A percentile compares a stretch with the other conserved stretches of the same genome.
These are phyloP conservation scores for Kondoa subrosea DNA, from an alignment of 768 basidiomycete species.

Conservation along the genomic window DNA sequence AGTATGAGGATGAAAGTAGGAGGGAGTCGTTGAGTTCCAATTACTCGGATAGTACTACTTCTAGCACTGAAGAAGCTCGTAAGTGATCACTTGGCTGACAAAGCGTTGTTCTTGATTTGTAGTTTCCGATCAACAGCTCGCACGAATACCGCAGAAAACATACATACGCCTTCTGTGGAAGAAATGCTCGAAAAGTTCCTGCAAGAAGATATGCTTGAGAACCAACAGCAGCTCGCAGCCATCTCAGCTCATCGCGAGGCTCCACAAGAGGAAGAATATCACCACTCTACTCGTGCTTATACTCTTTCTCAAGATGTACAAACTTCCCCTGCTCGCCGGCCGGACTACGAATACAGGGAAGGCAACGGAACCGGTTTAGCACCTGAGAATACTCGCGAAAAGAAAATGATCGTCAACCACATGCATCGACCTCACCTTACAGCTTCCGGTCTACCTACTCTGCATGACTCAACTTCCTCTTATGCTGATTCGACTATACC, in stretches of 20 bases:
- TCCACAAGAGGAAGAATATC: neutral
- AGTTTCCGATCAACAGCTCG: no score
- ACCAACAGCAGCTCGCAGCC: neutral
- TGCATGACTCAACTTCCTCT: neutral
- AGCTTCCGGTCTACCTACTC: neutral
- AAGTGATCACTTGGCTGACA: neutral
- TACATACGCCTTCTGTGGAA: neutral
- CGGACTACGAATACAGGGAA: neutral
- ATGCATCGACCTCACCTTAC: neutral
- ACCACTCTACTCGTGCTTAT: neutral
- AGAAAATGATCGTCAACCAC: neutral
- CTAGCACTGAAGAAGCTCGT: neutral
- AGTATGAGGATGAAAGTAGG: constrained; percentile 1
- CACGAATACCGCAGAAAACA: no score
- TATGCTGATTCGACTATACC: neutral
- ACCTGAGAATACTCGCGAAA: neutral
- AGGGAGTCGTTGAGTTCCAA: neutral
- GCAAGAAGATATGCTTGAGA: neutral
- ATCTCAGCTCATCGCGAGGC: neutral
- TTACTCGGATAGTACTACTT: neutral
- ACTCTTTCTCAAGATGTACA: neutral
- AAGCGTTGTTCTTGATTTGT: neutral
- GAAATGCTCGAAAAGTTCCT: neutral
- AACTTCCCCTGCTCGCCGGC: neutral
- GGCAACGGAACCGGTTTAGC: neutral